Conservation (phyloP, 2,329 filamentous ascomycete species). For the Neurospora sp. region DNA sequence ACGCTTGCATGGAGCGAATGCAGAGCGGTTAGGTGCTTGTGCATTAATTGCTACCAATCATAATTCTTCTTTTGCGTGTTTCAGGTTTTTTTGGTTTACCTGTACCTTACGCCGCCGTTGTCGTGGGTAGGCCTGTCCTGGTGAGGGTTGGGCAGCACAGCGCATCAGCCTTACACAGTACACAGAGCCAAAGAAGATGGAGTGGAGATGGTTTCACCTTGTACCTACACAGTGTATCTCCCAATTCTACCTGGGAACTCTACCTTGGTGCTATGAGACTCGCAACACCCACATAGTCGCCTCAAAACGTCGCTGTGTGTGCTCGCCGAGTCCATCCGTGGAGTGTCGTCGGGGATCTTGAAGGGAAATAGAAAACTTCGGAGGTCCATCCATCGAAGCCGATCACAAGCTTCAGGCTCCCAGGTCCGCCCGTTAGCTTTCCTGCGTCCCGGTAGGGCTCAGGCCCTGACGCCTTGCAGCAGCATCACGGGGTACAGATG, state of each 20-base stretch:
- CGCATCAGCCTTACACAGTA: background rate
- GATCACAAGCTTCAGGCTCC: background rate
- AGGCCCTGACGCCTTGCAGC: background rate
- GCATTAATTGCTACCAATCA: slow-evolving; percentile 21
- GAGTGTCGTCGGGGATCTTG: background rate
- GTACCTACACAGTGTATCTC: background rate
- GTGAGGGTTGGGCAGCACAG: background rate
- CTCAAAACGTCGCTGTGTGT: background rate
- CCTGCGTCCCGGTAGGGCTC: background rate
- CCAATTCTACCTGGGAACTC: background rate
- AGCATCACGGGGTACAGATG: background rate
- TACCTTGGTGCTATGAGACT: background rate
- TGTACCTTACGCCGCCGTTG: background rate
- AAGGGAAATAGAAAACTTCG: background rate
- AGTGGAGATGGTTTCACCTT: background rate
- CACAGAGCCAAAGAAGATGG: background rate
- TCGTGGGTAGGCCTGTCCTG: background rate
- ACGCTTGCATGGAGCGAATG: slow-evolving; percentile 22
- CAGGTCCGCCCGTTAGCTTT: background rate
- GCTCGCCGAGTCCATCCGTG: background rate
- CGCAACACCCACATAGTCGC: background rate
- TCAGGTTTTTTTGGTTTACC: slow-evolving; percentile 16
- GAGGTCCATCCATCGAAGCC: background rate
- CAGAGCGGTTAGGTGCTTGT: slow-evolving; percentile 26
- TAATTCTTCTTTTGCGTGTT: slow-evolving; percentile 13